phyloP scores from a whole-genome alignment of 345 rosid genomes.

The Populus pruinosa region DNA sequence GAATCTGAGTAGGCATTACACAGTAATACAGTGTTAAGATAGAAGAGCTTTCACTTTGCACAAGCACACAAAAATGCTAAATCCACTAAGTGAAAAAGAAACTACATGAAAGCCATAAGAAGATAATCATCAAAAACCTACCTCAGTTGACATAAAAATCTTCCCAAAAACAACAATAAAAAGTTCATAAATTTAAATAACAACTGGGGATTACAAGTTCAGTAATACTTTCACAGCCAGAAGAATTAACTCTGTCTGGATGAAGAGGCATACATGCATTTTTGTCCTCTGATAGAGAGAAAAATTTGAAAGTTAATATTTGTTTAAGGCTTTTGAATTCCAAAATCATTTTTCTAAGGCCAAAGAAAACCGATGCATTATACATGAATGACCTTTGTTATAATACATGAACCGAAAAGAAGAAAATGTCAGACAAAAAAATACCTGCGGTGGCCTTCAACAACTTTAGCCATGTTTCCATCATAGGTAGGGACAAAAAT shows the following conservation, averaged over 20 bases:
- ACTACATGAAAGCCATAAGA: background rate
- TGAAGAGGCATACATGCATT: constrained; percentile 6
- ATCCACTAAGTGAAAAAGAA: background rate
- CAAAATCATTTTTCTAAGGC: constrained; percentile 21
- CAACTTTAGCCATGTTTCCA: constrained; percentile 99
- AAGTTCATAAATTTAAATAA: background rate
- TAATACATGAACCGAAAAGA: background rate
- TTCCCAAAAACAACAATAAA: background rate
- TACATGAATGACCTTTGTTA: background rate
- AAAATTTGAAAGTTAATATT: constrained; percentile 4
- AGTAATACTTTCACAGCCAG: constrained; percentile 7
- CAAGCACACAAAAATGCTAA: background rate
- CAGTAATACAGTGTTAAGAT: background rate
- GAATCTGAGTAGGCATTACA: constrained; percentile 42
- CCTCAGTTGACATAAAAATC: background rate
- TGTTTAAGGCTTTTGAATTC: background rate
- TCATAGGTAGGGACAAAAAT: constrained; percentile 91
- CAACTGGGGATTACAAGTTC: background rate
- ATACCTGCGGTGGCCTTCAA: constrained; percentile 98
- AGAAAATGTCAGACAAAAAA: background rate
- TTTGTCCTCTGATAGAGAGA: constrained; percentile 7
- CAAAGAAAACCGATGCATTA: constrained; percentile 6
- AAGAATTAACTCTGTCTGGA: constrained; percentile 1
- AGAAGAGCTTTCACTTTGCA: background rate
- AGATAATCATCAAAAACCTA: background rate